Conservation (phyloP, 306 rosid species). For the Dalbergia cultrata region DNA sequence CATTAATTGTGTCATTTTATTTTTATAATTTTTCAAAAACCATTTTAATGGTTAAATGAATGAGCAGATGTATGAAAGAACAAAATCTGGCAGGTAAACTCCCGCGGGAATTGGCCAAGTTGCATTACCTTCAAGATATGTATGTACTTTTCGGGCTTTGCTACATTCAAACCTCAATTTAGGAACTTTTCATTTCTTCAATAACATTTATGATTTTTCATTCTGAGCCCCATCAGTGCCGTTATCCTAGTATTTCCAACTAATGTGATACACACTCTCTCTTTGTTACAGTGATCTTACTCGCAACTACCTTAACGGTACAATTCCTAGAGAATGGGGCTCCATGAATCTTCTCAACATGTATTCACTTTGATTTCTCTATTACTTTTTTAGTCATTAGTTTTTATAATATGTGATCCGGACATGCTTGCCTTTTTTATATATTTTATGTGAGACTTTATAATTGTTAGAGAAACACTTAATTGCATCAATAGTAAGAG, state of each 20-base stretch:
- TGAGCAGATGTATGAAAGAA: conserved; percentile 49
- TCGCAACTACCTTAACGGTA: conserved; percentile 60
- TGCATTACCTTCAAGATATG: conserved; percentile 63
- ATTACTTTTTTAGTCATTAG: background rate
- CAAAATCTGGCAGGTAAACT: conserved; percentile 65
- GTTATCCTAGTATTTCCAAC: too few relatives aligned
- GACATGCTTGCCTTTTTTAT: background rate
- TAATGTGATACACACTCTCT: background rate
- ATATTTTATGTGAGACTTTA: background rate
- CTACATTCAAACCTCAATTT: background rate
- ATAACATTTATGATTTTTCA: background rate
- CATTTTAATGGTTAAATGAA: background rate
- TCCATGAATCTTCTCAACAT: conserved; percentile 47
- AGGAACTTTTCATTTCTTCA: background rate
- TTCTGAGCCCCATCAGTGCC: too few relatives aligned
- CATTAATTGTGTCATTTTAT: background rate
- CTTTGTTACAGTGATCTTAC: conserved; percentile 52
- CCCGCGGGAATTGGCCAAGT: conserved; percentile 54
- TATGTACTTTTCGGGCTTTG: conserved; percentile 37
- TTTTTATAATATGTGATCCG: background rate
- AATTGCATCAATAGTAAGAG: too few relatives aligned
- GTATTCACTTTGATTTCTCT: conserved; percentile 39
- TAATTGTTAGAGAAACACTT: background rate
- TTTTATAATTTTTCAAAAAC: background rate
- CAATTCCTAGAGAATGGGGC: conserved; percentile 64